Conservation (phyloP, 106 monocot genomes). For the Dendrobium nobile region DNA sequence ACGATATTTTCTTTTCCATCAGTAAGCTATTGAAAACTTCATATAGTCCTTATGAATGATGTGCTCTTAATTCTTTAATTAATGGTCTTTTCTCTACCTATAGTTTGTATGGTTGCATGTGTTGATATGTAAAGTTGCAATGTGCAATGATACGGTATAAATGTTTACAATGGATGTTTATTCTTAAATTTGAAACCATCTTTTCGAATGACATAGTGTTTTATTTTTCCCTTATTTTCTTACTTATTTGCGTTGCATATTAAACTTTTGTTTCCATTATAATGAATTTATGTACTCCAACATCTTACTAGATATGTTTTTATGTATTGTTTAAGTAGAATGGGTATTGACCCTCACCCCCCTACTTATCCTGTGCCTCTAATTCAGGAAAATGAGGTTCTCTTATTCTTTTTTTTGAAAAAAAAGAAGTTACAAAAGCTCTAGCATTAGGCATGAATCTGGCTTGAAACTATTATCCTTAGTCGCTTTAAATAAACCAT, state of each 20-base stretch:
- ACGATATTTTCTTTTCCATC: conserved; percentile 2
- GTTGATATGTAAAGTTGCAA: neutral
- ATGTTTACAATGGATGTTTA: neutral
- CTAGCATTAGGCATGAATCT: neutral
- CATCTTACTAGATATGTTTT: neutral
- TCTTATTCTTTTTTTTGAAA: neutral
- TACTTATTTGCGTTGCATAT: neutral
- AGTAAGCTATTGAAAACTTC: neutral
- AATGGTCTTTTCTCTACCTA: neutral
- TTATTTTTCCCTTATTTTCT: neutral
- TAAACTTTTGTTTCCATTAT: neutral
- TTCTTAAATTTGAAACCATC: neutral
- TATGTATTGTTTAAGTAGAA: neutral
- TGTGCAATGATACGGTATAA: neutral
- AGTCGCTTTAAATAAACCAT: neutral
- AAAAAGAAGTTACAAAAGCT: neutral
- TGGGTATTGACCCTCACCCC: neutral
- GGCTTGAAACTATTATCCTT: neutral
- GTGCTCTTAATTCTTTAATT: neutral
- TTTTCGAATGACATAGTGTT: neutral
- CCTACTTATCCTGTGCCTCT: neutral
- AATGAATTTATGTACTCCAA: neutral
- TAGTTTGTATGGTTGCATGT: neutral
- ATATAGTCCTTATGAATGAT: neutral
- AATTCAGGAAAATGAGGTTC: neutral